Conservation (phyloP, 805 yeast species). For the Metschnikowia drakensbergensis region DNA sequence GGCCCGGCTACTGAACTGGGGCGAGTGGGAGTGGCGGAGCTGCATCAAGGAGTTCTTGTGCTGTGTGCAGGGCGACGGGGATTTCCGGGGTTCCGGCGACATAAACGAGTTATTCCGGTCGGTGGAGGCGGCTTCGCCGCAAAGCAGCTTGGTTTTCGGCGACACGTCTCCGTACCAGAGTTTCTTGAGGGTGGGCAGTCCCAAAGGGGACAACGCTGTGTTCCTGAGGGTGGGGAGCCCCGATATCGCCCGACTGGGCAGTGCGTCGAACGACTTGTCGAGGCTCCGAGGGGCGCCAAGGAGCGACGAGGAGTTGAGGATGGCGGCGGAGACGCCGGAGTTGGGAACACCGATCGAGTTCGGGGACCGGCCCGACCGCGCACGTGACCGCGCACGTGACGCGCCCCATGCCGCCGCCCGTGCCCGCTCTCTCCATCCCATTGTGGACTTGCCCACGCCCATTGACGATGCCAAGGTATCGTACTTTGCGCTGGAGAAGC, state of each 20-base stretch:
- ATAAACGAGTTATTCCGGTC: slow-evolving; percentile 30
- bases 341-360: slow-evolving; percentile 7
- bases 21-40: slow-evolving; percentile 26
- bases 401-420: background rate
- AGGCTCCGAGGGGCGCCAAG: slow-evolving; percentile 1
- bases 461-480: slow-evolving; percentile 17
- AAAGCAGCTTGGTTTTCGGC: slow-evolving; percentile 4
- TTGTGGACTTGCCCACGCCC: slow-evolving; percentile 27
- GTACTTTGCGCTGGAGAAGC: slow-evolving; percentile 7
- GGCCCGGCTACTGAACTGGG: slow-evolving; percentile 26
- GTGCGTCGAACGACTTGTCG: slow-evolving; percentile 1
- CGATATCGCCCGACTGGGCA: background rate
- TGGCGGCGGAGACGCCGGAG: background rate
- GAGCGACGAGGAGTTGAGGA: background rate
- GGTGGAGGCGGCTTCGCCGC: slow-evolving; percentile 15
- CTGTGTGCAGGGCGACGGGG: slow-evolving; percentile 16
- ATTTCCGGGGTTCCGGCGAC: slow-evolving; percentile 36
- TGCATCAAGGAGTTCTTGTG: slow-evolving; percentile 22
- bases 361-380: background rate
- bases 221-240: background rate
- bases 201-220: background rate
- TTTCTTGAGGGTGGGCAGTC: slow-evolving; percentile 1
- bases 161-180: slow-evolving; percentile 7
- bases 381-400: background rate
- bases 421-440: slow-evolving; percentile 19